Base-by-base conservation (phyloP, 1,284 basidiomycete species). In the Cryptococcus sp. region DNA sequence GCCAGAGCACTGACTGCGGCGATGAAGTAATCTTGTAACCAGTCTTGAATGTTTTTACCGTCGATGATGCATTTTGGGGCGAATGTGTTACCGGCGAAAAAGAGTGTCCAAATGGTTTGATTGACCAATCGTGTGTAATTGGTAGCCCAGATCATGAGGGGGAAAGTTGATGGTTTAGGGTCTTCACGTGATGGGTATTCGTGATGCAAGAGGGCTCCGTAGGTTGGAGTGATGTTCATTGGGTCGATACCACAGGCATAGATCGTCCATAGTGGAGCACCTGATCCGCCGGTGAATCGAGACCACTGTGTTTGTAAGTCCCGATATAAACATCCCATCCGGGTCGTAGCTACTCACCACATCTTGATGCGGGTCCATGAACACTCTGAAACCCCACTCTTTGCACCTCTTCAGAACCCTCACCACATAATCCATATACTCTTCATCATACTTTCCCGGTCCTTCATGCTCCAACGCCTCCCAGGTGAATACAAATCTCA, bases 301-400 rank as follows among this genome's bases (percentile, higher is more conserved):
- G 94, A 97, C 90, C 95, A 98, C 92, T 96, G 68, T 11, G 46
- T n/a, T 1, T 50, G 34, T 14, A 5, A 23, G 23, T 23, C 23
- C 23, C 23, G 23, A 23, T 23, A 1, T 2, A 23, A 23, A 2
- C 23, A 23, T 23, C 1, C 2, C 23, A 45, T 23, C 23, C 23
- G 2, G 23, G 23, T 46, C 34, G 13, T 44, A 30, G 15, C 37
- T 1, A 84, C 93, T 74, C 72, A 96, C 93, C 38, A 86, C 83
- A 71, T 98, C 95, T 78, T 98, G 95, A 77, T 98, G 95, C 4
- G 95, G 94, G 72, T 98, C 93, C 82, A 98, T 87, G 75, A 86
- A 96, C 4, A 98, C 84, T 62, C 84, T 84, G 78, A 98, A 98
- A n/a, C 95, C 95, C 69, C 89, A 89, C 56, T 91, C 86, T 71